These are phyloP conservation scores for Phoma sp. DNA, from an alignment of 2,329 filamentous ascomycete species.

Conservation along the genomic window DNA sequence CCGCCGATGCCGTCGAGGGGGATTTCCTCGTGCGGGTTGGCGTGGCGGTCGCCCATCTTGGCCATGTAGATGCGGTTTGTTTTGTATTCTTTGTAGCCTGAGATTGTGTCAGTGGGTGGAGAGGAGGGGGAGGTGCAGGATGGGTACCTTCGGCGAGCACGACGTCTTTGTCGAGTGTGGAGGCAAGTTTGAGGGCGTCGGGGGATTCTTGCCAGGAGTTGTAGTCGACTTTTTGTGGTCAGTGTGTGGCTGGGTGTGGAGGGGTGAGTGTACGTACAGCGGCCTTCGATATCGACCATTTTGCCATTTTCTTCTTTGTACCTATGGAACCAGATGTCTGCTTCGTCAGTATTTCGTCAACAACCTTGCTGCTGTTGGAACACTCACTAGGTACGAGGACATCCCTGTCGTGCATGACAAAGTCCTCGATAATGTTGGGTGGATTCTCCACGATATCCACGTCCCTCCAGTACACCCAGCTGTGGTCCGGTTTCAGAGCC, in stretches of 20 bases:
- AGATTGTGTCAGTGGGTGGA: not conserved
- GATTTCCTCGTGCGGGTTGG: slow-evolving; percentile 90
- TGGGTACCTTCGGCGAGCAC: slow-evolving; percentile 81
- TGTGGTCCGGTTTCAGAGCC: slow-evolving; percentile 89
- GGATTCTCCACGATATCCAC: slow-evolving; percentile 95
- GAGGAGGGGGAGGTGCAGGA: not conserved
- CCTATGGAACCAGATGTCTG: slow-evolving; percentile 97
- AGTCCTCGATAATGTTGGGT: slow-evolving; percentile 87
- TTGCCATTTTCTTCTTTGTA: slow-evolving; percentile 72
- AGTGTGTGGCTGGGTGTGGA: not conserved
- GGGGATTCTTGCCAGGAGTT: slow-evolving; percentile 98
- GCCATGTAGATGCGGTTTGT: slow-evolving; percentile 92
- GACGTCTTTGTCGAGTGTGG: slow-evolving; percentile 76
- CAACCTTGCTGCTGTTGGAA: slow-evolving; percentile 17
- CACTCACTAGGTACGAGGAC: slow-evolving; percentile 89
- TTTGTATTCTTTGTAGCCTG: slow-evolving; percentile 90
- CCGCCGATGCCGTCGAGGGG: slow-evolving; percentile 95
- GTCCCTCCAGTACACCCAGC: slow-evolving; percentile 99
- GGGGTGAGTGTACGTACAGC: slow-evolving; percentile 67
- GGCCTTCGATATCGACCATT: slow-evolving; percentile 81
- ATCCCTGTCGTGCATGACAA: slow-evolving; percentile 91
- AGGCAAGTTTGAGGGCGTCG: slow-evolving; percentile 77
- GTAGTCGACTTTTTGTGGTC: slow-evolving; percentile 76
- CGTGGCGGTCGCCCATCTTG: slow-evolving; percentile 86
- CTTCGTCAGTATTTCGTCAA: slow-evolving; percentile 17